Conservation (phyloP, 1,284 basidiomycete species). For the Porodaedalea pini region DNA sequence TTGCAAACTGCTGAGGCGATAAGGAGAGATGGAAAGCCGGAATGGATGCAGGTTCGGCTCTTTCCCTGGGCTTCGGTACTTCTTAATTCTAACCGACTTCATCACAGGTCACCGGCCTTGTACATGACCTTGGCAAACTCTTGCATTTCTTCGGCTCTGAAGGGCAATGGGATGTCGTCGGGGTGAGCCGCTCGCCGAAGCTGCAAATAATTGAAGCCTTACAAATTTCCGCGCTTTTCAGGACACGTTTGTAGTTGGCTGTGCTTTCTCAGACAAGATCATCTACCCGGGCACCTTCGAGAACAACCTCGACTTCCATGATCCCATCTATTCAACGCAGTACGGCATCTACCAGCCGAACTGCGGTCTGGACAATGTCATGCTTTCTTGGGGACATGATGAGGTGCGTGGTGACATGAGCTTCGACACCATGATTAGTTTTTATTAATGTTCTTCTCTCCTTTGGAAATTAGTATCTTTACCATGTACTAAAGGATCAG, state of each 20-base stretch:
- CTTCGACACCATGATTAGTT: neutral
- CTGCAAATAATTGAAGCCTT: neutral
- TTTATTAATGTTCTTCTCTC: neutral
- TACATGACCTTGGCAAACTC: slow-evolving; percentile 87
- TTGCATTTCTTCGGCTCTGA: slow-evolving; percentile 77
- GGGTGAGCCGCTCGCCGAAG: slow-evolving; percentile 46
- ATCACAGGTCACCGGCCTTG: slow-evolving; percentile 69
- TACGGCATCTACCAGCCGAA: slow-evolving; percentile 81
- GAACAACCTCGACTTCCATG: slow-evolving; percentile 71
- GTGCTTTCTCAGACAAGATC: slow-evolving; percentile 78
- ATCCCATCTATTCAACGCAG: slow-evolving; percentile 74
- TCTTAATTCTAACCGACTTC: slow-evolving; percentile 28
- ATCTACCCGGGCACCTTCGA: slow-evolving; percentile 85
- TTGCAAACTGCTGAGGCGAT: slow-evolving; percentile 92
- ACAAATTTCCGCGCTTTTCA: slow-evolving; percentile 26
- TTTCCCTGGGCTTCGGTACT: slow-evolving; percentile 37
- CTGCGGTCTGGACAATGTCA: slow-evolving; percentile 87
- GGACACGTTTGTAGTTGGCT: slow-evolving; percentile 89
- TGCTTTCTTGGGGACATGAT: slow-evolving; percentile 90
- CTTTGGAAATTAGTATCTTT: slow-evolving; percentile 57
- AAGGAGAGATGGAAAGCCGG: slow-evolving; percentile 82
- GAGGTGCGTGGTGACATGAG: slow-evolving; percentile 36
- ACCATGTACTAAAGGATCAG: slow-evolving; percentile 74
- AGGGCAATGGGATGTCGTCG: slow-evolving; percentile 92
- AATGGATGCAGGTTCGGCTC: slow-evolving; percentile 75